Percentiles rank a stretch among this genome's conserved stretches.
phyloP scores from a whole-genome alignment of 2,329 filamentous ascomycete genomes.

The Colletotrichum tofieldiae region DNA sequence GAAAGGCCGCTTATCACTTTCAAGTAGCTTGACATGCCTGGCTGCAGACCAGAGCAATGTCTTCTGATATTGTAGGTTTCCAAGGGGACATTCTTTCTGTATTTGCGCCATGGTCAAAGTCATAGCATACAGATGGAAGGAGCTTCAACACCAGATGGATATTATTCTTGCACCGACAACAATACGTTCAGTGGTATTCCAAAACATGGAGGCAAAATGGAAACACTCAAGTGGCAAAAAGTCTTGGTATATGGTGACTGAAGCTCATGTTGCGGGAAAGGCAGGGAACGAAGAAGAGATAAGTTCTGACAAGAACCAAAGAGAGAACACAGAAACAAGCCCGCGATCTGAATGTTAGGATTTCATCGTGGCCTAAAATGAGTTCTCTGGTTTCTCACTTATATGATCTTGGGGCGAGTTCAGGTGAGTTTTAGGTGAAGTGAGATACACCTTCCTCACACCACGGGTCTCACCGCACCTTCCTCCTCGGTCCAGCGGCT shows the following conservation, averaged over 20 bases:
- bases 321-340: not conserved
- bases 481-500: slow-evolving; percentile 10
- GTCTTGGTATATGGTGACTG: not conserved
- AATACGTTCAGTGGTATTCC: too few species aligned
- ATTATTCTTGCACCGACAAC: not conserved
- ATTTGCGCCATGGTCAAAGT: not conserved
- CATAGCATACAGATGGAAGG: not conserved
- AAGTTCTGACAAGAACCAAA: not conserved
- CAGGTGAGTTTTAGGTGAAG: slow-evolving; percentile 7
- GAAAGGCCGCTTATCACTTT: not conserved
- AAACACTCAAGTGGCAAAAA: not conserved
- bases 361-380: not conserved
- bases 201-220: not conserved
- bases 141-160: not conserved
- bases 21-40: too few species aligned
- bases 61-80: not conserved
- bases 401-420: not conserved
- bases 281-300: not conserved
- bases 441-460: slow-evolving; percentile 9
- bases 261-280: not conserved
- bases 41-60: not conserved
- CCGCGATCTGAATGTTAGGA: not conserved
- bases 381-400: not conserved
- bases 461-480: not conserved
- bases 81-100: not conserved